phyloP scores from a whole-genome alignment of 345 rosid species.

The Camelina sativa region DNA sequence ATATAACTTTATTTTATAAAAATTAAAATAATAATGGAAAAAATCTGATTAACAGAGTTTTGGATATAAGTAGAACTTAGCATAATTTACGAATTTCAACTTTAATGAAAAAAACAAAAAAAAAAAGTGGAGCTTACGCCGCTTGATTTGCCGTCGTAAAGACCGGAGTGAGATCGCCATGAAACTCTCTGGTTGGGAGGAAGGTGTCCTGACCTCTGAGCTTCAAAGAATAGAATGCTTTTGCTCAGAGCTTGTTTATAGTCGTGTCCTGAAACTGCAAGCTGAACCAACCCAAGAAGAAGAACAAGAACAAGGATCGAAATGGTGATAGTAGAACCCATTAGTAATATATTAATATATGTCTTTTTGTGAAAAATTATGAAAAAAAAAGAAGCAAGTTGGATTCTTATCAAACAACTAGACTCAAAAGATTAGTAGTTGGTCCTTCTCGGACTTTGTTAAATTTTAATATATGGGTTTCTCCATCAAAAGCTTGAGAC shows the following conservation, averaged over 20 bases:
- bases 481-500: slow-evolving; percentile 6
- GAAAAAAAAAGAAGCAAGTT: neutral
- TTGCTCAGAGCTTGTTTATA: slow-evolving; percentile 83
- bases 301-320: slow-evolving; percentile 49
- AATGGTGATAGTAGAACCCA: slow-evolving; percentile 34
- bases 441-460: slow-evolving; percentile 38
- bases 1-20: neutral
- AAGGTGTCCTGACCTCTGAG: slow-evolving; percentile 92
- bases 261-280: slow-evolving; percentile 77
- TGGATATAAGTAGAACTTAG: neutral
- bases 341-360: too few species aligned
- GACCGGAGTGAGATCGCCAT: slow-evolving; percentile 91
- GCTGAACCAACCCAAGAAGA: slow-evolving; percentile 57
- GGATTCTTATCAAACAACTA: slow-evolving; percentile 2
- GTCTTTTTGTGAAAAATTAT: neutral
- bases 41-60: neutral
- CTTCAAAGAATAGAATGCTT: slow-evolving; percentile 95
- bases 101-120: too few species aligned
- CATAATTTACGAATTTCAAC: neutral
- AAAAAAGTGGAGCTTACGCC: too few species aligned
- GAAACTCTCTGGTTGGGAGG: slow-evolving; percentile 83
- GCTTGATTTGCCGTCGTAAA: slow-evolving; percentile 85
- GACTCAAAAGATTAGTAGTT: slow-evolving; percentile 16
- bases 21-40: neutral
- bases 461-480: slow-evolving; percentile 26